Conservation (phyloP, 768 basidiomycete species). For the Chiua virens region DNA sequence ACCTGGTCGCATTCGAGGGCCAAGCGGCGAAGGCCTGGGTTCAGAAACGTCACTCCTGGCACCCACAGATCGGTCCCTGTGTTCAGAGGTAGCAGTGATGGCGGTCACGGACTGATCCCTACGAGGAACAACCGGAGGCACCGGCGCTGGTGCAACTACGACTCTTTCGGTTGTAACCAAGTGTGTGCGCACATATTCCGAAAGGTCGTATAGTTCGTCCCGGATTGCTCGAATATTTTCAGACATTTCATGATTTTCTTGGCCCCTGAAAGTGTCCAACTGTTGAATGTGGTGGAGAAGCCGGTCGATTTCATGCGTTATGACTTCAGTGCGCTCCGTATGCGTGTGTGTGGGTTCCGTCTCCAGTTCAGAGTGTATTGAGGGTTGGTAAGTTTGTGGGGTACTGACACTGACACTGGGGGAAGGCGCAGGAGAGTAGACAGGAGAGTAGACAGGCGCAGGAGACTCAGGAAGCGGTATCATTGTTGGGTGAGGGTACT, state of each 20-base stretch:
- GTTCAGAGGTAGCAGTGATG: constrained; percentile 38
- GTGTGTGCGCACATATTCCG: constrained; percentile 51
- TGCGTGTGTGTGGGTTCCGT: constrained; percentile 43
- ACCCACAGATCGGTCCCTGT: constrained; percentile 46
- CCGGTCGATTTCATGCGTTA: constrained; percentile 52
- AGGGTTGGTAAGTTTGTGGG: constrained; percentile 47
- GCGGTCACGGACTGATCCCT: constrained; percentile 48
- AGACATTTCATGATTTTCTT: constrained; percentile 62
- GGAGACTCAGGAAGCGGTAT: constrained; percentile 25
- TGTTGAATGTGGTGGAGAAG: constrained; percentile 59
- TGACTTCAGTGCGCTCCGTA: constrained; percentile 39
- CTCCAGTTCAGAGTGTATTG: constrained; percentile 44
- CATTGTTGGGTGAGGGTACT: constrained; percentile 34
- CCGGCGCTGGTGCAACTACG: constrained; percentile 14
- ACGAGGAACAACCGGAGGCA: constrained; percentile 14
- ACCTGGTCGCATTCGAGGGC: constrained; percentile 25
- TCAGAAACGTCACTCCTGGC: constrained; percentile 42
- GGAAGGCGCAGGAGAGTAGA: constrained; percentile 41
- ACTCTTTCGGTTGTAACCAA: constrained; percentile 21
- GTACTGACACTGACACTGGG: constrained; percentile 52
- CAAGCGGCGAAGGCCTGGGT: constrained; percentile 24
- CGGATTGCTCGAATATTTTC: constrained; percentile 71
- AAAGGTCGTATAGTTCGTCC: constrained; percentile 64
- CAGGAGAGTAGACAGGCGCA: constrained; percentile 31
- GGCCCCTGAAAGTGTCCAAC: constrained; percentile 58